These are phyloP conservation scores for Fusarium lyarnte DNA, from an alignment of 2,329 filamentous ascomycete species.

Conservation along the genomic window DNA sequence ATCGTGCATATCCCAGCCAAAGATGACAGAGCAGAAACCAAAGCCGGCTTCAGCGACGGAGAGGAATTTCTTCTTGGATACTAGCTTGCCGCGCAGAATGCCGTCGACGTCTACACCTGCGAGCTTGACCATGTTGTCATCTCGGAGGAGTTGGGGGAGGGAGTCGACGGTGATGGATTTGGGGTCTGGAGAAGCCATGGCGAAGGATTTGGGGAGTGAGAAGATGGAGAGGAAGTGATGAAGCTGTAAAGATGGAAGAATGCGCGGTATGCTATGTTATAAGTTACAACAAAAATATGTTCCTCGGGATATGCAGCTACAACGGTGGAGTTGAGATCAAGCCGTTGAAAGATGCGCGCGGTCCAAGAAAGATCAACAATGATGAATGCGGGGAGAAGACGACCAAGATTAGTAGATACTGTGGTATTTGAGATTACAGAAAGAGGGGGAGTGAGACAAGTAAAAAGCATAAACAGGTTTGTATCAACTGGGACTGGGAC, in stretches of 20 bases:
- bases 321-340: background rate
- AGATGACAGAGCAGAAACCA: constrained; percentile 93
- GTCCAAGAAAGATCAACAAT: background rate
- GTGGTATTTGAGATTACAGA: background rate
- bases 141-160: constrained; percentile 71
- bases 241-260: background rate
- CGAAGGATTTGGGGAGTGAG: background rate
- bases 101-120: constrained; percentile 90
- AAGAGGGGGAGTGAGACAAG: constrained; percentile 12
- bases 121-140: constrained; percentile 85
- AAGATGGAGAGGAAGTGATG: background rate
- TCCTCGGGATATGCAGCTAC: background rate
- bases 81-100: constrained; percentile 85
- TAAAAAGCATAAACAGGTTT: constrained; percentile 8
- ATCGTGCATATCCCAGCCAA: constrained; percentile 98
- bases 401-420: background rate
- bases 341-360: constrained; percentile 8
- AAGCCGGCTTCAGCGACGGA: constrained; percentile 84
- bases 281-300: background rate
- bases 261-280: constrained; percentile 5
- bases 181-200: constrained; percentile 43
- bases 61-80: constrained; percentile 93
- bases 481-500: background rate
- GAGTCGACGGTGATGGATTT: constrained; percentile 66
- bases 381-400: background rate